A percentile compares a stretch with the other conserved stretches of the same genome.
These are phyloP conservation scores for Coniochaeta prunicola DNA, from an alignment of 2,329 filamentous ascomycete species.

Conservation along the genomic window DNA sequence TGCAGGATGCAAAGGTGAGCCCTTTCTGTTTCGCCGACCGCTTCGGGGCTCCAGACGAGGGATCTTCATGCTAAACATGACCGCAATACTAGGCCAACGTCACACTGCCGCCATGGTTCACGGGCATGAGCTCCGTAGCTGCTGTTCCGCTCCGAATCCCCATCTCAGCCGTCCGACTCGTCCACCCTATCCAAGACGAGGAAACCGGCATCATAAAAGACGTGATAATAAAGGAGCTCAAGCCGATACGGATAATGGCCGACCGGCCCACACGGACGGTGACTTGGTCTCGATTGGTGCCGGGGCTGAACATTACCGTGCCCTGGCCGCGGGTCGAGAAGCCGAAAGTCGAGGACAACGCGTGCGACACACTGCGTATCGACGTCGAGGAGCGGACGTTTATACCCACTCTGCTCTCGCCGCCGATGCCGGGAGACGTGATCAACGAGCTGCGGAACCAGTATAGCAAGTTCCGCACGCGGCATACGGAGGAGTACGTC, in stretches of 20 bases:
- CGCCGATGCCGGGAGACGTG: constrained; percentile 72
- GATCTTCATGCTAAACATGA: neutral
- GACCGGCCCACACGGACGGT: constrained; percentile 42
- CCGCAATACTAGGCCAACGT: constrained; percentile 26
- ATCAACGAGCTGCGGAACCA: constrained; percentile 81
- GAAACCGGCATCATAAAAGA: constrained; percentile 60
- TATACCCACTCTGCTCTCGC: constrained; percentile 65
- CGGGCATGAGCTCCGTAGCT: constrained; percentile 30
- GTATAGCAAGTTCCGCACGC: constrained; percentile 73
- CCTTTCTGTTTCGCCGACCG: constrained; percentile 3
- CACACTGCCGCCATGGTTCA: constrained; percentile 29
- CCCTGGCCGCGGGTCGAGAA: constrained; percentile 62
- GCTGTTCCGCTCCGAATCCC: constrained; percentile 51
- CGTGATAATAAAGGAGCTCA: constrained; percentile 68
- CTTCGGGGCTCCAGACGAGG: neutral
- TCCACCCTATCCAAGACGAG: constrained; percentile 65
- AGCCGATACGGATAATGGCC: constrained; percentile 40
- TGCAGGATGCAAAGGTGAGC: constrained; percentile 60
- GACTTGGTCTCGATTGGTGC: constrained; percentile 53
- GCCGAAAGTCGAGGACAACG: constrained; percentile 44
- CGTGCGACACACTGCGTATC: constrained; percentile 66
- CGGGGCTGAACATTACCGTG: constrained; percentile 64
- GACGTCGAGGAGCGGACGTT: constrained; percentile 70
- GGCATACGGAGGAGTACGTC: constrained; percentile 71
- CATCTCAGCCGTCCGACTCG: constrained; percentile 69